Conservation (phyloP, 768 basidiomycete species). For the Phanerochaete sordida region DNA sequence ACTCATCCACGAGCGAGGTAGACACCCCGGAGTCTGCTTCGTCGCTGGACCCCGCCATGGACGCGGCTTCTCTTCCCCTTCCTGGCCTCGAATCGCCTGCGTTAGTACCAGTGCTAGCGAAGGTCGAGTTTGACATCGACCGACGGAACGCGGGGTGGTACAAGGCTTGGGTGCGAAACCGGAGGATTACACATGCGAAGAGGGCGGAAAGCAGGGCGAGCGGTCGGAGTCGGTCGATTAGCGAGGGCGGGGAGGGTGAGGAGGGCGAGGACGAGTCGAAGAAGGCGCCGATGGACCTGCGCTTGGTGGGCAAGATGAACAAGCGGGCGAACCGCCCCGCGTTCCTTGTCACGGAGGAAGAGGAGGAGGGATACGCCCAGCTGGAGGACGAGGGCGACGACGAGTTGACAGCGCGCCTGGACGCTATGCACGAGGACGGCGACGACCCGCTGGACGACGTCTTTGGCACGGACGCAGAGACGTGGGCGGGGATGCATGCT, state of each 20-base stretch:
- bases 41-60: constrained; percentile 23
- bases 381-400: constrained; percentile 26
- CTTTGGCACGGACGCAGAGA: constrained; percentile 63
- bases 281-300: constrained; percentile 44
- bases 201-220: constrained; percentile 42
- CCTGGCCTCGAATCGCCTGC: constrained; percentile 63
- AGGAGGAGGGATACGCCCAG: constrained; percentile 29
- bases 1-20: constrained; percentile 35
- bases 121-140: constrained; percentile 95
- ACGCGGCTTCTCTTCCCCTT: constrained; percentile 52
- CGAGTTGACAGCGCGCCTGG: constrained; percentile 38
- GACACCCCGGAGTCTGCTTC: constrained; percentile 52
- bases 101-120: constrained; percentile 82
- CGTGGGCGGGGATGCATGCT: constrained; percentile 52
- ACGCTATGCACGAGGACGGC: constrained; percentile 17
- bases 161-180: constrained; percentile 74
- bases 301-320: constrained; percentile 43
- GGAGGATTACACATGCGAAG: constrained; percentile 58
- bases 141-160: constrained; percentile 77
- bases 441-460: constrained; percentile 61
- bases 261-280: constrained; percentile 26
- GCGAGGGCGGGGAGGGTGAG: neutral
- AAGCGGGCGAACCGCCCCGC: constrained; percentile 32
- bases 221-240: constrained; percentile 16
- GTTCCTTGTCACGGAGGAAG: constrained; percentile 21